phyloP scores from a whole-genome alignment of 192 early-diverging fungal species.

The Coemansia sp. region DNA sequence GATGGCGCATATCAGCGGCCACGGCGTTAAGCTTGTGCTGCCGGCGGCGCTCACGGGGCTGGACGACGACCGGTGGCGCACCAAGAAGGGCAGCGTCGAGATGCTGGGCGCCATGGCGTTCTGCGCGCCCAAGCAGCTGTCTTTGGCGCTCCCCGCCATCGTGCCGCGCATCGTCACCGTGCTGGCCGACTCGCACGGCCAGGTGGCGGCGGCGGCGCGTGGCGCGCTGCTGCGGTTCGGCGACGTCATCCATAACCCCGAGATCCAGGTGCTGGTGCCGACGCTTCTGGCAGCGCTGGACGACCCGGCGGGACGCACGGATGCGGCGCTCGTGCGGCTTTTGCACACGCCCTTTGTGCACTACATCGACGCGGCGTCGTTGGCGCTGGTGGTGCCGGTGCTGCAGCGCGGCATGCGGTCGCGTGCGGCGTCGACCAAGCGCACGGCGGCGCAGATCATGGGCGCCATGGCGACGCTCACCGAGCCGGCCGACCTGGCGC shows the following conservation, averaged over 20 bases:
- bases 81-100: conserved; percentile 96
- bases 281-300: conserved; percentile 78
- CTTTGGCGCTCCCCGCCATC: conserved; percentile 83
- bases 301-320: conserved; percentile 87
- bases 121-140: conserved; percentile 93
- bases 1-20: conserved; percentile 92
- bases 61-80: conserved; percentile 88
- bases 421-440: conserved; percentile 87
- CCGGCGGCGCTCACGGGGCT: conserved; percentile 86
- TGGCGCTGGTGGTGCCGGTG: conserved; percentile 94
- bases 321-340: conserved; percentile 75
- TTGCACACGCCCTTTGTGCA: conserved; percentile 95
- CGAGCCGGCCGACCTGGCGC: conserved; percentile 87
- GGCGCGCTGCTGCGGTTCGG: conserved; percentile 85
- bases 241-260: conserved; percentile 96
- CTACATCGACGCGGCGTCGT: conserved; percentile 95
- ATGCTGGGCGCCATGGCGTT: conserved; percentile 93
- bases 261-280: conserved; percentile 92
- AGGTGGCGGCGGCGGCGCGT: conserved; percentile 85
- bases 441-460: conserved; percentile 95
- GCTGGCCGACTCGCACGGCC: conserved; percentile 87
- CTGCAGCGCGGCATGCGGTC: conserved; percentile 88
- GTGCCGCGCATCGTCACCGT: conserved; percentile 91
- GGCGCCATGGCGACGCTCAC: conserved; percentile 97
- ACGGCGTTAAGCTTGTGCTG: conserved; percentile 95